These are phyloP conservation scores for Aspergillus sp. DNA, from an alignment of 2,329 filamentous ascomycete species.

Conservation along the genomic window DNA sequence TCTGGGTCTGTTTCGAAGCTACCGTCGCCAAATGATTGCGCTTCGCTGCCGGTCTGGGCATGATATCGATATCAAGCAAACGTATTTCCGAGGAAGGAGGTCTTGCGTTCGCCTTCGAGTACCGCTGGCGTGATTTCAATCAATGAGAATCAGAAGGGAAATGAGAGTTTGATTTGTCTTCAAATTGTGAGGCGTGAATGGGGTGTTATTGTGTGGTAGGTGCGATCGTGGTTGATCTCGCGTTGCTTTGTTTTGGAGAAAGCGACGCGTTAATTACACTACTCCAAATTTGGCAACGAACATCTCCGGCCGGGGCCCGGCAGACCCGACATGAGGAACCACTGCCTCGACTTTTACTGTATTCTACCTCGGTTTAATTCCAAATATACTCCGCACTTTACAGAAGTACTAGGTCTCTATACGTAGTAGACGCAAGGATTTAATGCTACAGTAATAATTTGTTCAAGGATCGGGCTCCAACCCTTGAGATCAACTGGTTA, in stretches of 20 bases:
- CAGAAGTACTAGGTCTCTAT: no score
- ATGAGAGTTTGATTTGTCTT: not conserved
- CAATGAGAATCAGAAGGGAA: not conserved
- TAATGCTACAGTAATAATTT: no score
- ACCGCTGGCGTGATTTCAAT: not conserved
- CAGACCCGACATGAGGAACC: no score
- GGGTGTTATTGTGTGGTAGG: not conserved
- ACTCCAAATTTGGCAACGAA: not conserved
- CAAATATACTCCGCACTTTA: no score
- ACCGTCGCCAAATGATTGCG: constrained; percentile 22
- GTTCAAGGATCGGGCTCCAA: no score
- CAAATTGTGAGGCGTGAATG: not conserved
- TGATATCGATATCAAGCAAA: constrained; percentile 5
- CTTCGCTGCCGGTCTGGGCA: constrained; percentile 31
- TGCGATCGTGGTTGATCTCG: not conserved
- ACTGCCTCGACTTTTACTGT: no score
- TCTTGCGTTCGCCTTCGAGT: not conserved
- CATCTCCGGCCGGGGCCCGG: no score
- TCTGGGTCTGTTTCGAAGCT: constrained; percentile 1
- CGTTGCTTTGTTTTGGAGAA: constrained; percentile 9
- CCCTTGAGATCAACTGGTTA: no score
- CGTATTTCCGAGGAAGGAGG: not conserved
- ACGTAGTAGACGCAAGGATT: no score
- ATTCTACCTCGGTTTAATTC: no score
- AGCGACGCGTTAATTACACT: not conserved